These are phyloP conservation scores for Carex arenaria DNA, from an alignment of 202 grass and related monocot species.

Conservation along the genomic window DNA sequence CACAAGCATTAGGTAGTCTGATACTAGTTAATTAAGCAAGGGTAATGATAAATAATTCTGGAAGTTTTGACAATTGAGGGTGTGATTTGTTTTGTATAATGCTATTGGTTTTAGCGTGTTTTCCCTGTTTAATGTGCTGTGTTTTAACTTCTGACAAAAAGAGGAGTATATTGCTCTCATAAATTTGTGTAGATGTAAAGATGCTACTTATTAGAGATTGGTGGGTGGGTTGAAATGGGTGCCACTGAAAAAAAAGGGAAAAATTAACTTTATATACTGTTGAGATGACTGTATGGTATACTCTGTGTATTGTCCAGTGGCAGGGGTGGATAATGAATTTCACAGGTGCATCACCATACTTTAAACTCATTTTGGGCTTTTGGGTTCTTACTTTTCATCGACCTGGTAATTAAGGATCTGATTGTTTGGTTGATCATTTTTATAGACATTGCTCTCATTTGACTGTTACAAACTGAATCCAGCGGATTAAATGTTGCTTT, in stretches of 20 bases:
- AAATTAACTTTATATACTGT: background rate
- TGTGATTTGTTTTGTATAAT: background rate
- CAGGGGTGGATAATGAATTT: background rate
- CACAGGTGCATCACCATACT: background rate
- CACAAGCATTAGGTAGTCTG: background rate
- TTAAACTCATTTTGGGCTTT: background rate
- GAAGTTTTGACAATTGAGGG: constrained; percentile 2
- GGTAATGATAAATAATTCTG: background rate
- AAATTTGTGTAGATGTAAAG: background rate
- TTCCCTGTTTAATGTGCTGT: background rate
- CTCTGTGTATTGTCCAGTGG: background rate
- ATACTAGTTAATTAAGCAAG: background rate
- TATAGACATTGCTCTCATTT: background rate
- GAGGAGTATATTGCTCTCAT: background rate
- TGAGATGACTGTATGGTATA: background rate
- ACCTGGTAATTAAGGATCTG: background rate
- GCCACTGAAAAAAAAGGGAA: background rate
- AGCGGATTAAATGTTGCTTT: background rate
- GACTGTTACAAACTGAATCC: background rate
- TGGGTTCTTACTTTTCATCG: background rate
- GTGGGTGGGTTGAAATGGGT: background rate
- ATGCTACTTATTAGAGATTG: background rate
- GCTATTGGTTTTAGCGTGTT: background rate
- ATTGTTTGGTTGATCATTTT: background rate
- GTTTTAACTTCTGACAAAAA: background rate